Evolutionary conservation across 768 basidiomycete species (phyloP).

Genomic region (Hygrocybe coccinea): DNA sequence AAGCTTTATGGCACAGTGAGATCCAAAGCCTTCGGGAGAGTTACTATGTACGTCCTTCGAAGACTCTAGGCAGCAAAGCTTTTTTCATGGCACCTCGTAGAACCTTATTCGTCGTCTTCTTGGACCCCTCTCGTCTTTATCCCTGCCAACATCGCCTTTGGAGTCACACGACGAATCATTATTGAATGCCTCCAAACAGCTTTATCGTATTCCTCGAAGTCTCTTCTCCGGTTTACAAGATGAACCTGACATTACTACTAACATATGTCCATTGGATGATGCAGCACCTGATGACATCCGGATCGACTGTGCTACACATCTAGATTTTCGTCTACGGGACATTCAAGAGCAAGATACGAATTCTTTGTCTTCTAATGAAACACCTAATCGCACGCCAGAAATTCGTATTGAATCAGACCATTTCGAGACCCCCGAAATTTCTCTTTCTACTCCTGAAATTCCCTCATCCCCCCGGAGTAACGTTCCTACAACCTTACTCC

Average conservation of each 20-base stretch:
- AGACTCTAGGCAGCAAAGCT: background rate
- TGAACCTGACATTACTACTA: slow-evolving; percentile 41
- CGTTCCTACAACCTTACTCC: slow-evolving; percentile 39
- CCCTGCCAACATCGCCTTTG: slow-evolving; percentile 38
- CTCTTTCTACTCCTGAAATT: slow-evolving; percentile 35
- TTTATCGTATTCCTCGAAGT: slow-evolving; percentile 49
- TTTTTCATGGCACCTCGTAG: slow-evolving; percentile 32
- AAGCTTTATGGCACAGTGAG: slow-evolving; percentile 56
- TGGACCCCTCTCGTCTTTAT: slow-evolving; percentile 44
- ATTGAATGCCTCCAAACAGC: slow-evolving; percentile 47
- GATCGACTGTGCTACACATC: slow-evolving; percentile 45
- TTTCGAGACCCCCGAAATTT: slow-evolving; percentile 30
- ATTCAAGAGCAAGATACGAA: slow-evolving; percentile 31
- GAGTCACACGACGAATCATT: slow-evolving; percentile 45
- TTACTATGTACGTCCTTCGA: slow-evolving; percentile 58
- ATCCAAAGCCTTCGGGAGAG: slow-evolving; percentile 56
- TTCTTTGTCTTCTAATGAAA: slow-evolving; percentile 35
- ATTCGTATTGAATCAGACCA: slow-evolving; percentile 33
- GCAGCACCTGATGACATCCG: slow-evolving; percentile 42
- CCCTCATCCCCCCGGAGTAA: slow-evolving; percentile 20
- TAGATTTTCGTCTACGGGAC: slow-evolving; percentile 50
- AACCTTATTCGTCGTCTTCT: slow-evolving; percentile 65
- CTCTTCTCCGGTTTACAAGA: slow-evolving; percentile 48
- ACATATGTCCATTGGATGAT: slow-evolving; percentile 48
- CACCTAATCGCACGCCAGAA: slow-evolving; percentile 26